phyloP scores from a whole-genome alignment of 306 rosid genomes.

The Fagus sylvatica region DNA sequence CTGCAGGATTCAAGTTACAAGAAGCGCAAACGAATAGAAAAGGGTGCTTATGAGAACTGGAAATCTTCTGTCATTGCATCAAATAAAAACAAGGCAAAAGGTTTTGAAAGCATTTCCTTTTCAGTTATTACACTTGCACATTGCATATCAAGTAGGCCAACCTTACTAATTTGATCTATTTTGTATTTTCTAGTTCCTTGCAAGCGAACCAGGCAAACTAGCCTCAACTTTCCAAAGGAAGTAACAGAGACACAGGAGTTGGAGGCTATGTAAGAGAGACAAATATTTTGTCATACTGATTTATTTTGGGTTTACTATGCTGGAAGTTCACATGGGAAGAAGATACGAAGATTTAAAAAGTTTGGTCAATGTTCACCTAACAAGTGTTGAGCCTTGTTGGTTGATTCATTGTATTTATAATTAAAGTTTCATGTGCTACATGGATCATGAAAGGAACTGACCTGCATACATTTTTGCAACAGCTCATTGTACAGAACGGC shows the following conservation, averaged over 20 bases:
- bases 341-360: not conserved
- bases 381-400: not conserved
- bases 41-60: slow-evolving; percentile 63
- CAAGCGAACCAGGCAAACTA: slow-evolving; percentile 58
- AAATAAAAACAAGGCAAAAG: slow-evolving; percentile 57
- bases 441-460: not conserved
- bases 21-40: slow-evolving; percentile 52
- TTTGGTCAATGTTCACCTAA: not conserved
- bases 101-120: slow-evolving; percentile 31
- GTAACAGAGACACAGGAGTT: slow-evolving; percentile 45
- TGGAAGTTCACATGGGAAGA: slow-evolving; percentile 15
- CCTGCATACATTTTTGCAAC: not conserved
- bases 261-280: slow-evolving; percentile 41
- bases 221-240: slow-evolving; percentile 55
- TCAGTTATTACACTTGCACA: not conserved
- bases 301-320: not conserved
- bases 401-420: not conserved
- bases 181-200: slow-evolving; percentile 38
- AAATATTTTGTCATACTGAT: not conserved
- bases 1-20: slow-evolving; percentile 70
- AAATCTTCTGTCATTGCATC: slow-evolving; percentile 67
- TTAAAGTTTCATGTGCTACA: not conserved
- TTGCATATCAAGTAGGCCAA: slow-evolving; percentile 5
- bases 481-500: slow-evolving; percentile 14
- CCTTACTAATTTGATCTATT: not conserved